Percentiles rank a stretch among this genome's conserved stretches.
Conservation (phyloP, 2,329 filamentous ascomycete genomes). For the Polychaeton citri region DNA sequence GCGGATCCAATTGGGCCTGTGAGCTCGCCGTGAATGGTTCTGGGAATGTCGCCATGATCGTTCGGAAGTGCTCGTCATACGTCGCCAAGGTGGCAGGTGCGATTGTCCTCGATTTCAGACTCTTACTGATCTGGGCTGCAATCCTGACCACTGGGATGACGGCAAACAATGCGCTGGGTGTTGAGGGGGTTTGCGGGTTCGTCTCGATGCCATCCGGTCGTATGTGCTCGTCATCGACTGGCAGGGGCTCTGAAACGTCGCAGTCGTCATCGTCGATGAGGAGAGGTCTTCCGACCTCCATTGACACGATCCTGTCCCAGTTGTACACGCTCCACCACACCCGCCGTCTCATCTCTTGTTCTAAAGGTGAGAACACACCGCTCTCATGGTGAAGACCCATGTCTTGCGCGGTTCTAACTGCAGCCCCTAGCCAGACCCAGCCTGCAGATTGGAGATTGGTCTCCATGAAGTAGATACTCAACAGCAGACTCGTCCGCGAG, state of each 20-base stretch:
- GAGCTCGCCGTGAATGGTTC: constrained; percentile 56
- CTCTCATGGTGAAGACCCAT: constrained; percentile 67
- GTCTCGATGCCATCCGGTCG: constrained; percentile 36
- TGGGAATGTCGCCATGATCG: constrained; percentile 64
- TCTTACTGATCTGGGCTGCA: constrained; percentile 59
- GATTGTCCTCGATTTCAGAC: constrained; percentile 55
- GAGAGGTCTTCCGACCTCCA: constrained; percentile 69
- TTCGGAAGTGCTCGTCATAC: constrained; percentile 68
- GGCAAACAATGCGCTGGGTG: constrained; percentile 60
- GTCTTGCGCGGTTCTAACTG: constrained; percentile 70
- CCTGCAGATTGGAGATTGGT: constrained; percentile 75
- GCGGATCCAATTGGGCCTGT: constrained; percentile 55
- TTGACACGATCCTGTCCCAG: constrained; percentile 56
- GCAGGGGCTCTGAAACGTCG: constrained; percentile 65
- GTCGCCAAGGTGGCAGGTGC: constrained; percentile 54
- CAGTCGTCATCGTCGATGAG: constrained; percentile 81
- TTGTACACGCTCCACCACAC: constrained; percentile 94
- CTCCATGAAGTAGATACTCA: constrained; percentile 70
- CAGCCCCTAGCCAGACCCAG: constrained; percentile 72
- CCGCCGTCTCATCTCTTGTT: constrained; percentile 72
- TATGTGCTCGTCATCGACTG: constrained; percentile 69
- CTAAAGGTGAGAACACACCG: constrained; percentile 58
- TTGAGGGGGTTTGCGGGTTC: constrained; percentile 26
- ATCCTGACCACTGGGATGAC: constrained; percentile 72
- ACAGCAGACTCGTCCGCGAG: constrained; percentile 57